Conservation (phyloP, 305 asterid species). For the Fraxinus baroniana region DNA sequence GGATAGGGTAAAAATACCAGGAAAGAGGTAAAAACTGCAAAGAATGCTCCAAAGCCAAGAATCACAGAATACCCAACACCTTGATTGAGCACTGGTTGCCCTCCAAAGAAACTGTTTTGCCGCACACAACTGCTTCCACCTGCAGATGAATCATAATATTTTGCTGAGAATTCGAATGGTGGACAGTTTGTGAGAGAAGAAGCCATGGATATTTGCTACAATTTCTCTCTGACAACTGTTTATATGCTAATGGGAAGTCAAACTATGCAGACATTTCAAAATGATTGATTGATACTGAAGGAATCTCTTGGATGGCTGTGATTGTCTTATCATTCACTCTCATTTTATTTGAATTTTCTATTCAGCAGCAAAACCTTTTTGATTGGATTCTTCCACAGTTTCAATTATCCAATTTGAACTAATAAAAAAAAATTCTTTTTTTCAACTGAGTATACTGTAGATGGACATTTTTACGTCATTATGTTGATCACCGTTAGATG, state of each 20-base stretch:
- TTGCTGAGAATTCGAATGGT: constrained; percentile 55
- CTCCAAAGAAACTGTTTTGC: constrained; percentile 77
- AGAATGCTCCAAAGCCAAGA: constrained; percentile 95
- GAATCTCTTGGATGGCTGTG: constrained; percentile 39
- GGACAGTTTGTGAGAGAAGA: constrained; percentile 41
- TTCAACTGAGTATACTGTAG: no score
- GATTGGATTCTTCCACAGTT: constrained; percentile 2
- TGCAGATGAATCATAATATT: constrained; percentile 46
- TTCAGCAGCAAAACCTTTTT: not conserved
- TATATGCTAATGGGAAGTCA: constrained; percentile 35
- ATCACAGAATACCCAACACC: constrained; percentile 82
- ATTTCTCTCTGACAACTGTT: not conserved
- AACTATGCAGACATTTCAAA: constrained; percentile 28
- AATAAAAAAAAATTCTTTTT: no score
- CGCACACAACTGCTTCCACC: constrained; percentile 54
- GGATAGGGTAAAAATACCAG: constrained; percentile 40
- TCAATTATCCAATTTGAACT: not conserved
- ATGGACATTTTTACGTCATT: no score
- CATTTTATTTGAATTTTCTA: constrained; percentile 20
- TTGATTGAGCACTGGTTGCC: constrained; percentile 70
- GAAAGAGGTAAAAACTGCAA: constrained; percentile 77
- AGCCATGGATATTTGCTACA: constrained; percentile 38
- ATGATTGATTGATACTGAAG: constrained; percentile 10
- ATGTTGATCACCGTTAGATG: no score
- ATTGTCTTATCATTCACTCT: constrained; percentile 31